Conservation (phyloP, 139 green algal species). For the Marvania coccoides region DNA sequence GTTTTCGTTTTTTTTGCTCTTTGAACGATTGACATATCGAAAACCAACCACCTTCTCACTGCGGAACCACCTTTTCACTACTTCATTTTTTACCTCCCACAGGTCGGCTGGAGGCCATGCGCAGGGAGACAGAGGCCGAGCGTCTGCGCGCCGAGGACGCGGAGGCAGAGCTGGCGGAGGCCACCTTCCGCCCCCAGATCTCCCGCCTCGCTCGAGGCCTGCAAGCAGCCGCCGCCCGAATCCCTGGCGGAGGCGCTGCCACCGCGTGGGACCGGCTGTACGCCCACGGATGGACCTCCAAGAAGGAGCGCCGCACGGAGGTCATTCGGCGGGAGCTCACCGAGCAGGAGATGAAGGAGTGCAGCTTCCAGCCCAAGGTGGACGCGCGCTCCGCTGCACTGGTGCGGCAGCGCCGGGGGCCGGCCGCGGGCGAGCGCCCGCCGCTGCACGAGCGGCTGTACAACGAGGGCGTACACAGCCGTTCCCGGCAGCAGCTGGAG, state of each 20-base stretch:
- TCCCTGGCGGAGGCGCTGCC: constrained; percentile 10
- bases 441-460: constrained; percentile 61
- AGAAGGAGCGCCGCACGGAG: constrained; percentile 12
- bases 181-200: constrained; percentile 66
- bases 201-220: constrained; percentile 14
- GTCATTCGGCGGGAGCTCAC: constrained; percentile 19
- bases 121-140: constrained; percentile 24
- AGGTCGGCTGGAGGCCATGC: constrained; percentile 35
- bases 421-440: not conserved
- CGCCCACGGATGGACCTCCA: not conserved
- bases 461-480: constrained; percentile 49
- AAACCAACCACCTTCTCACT: too few species aligned
- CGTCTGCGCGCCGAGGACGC: constrained; percentile 38
- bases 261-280: not conserved
- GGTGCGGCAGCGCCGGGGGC: constrained; percentile 10
- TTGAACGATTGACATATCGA: too few species aligned
- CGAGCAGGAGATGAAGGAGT: constrained; percentile 51
- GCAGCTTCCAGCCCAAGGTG: constrained; percentile 23
- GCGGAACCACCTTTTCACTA: too few species aligned
- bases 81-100: too few species aligned
- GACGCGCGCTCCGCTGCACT: constrained; percentile 11
- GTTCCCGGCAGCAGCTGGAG: constrained; percentile 31
- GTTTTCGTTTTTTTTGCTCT: too few species aligned
- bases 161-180: constrained; percentile 40
- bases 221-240: constrained; percentile 1